Evolutionary conservation across 208 protist species (phyloP).

Genomic region (Leishmania tarentolae): DNA sequence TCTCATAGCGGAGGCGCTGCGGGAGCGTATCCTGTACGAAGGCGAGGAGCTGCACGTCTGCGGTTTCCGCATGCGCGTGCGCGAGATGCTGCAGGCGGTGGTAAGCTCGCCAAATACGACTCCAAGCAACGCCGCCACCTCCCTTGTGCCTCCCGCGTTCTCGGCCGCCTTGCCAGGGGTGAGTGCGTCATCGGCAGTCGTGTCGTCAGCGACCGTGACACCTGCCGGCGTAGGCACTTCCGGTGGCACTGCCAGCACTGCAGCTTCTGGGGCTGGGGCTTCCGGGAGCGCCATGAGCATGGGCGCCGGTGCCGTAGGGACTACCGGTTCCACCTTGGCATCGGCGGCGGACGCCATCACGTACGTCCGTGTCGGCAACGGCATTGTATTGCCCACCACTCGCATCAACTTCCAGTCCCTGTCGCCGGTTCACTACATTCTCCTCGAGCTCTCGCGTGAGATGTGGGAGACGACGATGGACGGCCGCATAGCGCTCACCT

Average conservation of each 20-base stretch:
- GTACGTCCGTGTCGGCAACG: conserved; percentile 56
- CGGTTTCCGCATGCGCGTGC: conserved; percentile 68
- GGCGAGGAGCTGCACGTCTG: conserved; percentile 74
- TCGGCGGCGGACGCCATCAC: background rate
- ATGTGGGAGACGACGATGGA: conserved; percentile 88
- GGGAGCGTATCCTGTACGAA: conserved; percentile 74
- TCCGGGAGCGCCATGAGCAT: background rate
- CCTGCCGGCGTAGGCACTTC: background rate
- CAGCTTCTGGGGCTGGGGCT: background rate
- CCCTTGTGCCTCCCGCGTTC: background rate
- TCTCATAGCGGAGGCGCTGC: conserved; percentile 67
- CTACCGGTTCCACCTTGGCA: background rate
- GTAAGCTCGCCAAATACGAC: background rate
- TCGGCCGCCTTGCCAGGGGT: background rate
- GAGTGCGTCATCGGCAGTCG: background rate
- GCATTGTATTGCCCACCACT: conserved; percentile 67
- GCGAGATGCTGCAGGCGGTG: conserved; percentile 62
- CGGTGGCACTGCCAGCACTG: background rate
- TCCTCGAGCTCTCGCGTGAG: conserved; percentile 76
- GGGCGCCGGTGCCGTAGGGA: background rate
- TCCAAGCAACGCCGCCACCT: conserved; percentile 16
- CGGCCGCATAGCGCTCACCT: conserved; percentile 65
- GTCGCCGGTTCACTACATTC: conserved; percentile 76
- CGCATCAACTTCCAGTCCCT: conserved; percentile 81
- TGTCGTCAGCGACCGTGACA: background rate